A percentile compares a stretch with the other conserved stretches of the same genome.
These are phyloP conservation scores for Fusarium caatingaense DNA, from an alignment of 2,329 filamentous ascomycete species.

Conservation along the genomic window DNA sequence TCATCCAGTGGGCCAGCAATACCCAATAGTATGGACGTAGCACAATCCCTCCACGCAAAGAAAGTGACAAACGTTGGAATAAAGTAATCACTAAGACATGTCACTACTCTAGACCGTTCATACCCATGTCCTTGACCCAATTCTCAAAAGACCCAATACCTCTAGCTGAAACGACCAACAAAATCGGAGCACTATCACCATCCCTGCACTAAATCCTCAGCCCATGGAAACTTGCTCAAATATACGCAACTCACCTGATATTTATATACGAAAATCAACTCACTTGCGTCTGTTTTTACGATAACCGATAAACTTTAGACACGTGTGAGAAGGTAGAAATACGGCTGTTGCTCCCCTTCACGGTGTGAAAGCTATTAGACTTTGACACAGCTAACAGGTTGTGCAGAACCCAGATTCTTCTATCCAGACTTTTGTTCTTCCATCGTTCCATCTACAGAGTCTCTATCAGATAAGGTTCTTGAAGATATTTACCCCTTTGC, in stretches of 20 bases:
- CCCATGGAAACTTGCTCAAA: conserved; percentile 46
- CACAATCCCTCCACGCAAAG: background rate
- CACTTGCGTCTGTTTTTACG: background rate
- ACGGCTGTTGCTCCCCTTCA: background rate
- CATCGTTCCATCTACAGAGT: background rate
- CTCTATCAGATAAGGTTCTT: background rate
- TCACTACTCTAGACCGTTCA: background rate
- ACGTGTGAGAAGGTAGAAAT: conserved; percentile 14
- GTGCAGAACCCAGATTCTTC: too few species aligned
- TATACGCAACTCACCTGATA: conserved; percentile 32
- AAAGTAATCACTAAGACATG: background rate
- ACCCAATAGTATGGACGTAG: background rate
- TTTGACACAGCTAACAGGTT: background rate
- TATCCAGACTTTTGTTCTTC: background rate
- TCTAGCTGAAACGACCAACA: background rate
- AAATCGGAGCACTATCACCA: conserved; percentile 14
- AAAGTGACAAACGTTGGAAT: conserved; percentile 6
- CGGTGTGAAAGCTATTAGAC: background rate
- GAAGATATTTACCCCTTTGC: too few species aligned
- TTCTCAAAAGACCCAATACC: background rate
- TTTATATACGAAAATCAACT: background rate
- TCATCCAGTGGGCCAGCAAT: background rate
- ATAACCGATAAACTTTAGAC: background rate
- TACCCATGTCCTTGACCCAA: background rate
- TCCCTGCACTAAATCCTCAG: conserved; percentile 19